These are phyloP conservation scores for Blastocystis sp. DNA, from an alignment of 352 stramenopile genomes.

Conservation along the genomic window DNA sequence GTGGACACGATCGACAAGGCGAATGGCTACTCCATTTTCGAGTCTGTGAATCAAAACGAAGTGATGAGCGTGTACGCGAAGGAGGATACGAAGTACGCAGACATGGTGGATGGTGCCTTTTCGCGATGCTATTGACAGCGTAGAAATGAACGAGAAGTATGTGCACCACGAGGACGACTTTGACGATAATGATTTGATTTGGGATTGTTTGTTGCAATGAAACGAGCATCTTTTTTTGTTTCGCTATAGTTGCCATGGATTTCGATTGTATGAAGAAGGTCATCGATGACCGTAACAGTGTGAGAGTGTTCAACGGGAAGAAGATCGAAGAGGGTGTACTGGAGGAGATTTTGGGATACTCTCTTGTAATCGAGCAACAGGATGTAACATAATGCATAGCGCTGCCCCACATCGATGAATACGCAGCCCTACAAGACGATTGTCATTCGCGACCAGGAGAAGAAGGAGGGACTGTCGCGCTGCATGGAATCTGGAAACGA, in stretches of 20 bases:
- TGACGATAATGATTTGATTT: slow-evolving; percentile 21
- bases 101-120: slow-evolving; percentile 34
- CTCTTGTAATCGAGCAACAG: not conserved
- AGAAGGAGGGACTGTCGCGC: slow-evolving; percentile 18
- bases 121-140: not conserved
- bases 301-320: slow-evolving; percentile 37
- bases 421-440: slow-evolving; percentile 60
- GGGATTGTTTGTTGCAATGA: slow-evolving; percentile 3
- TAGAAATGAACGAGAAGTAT: slow-evolving; percentile 68
- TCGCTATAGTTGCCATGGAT: not conserved
- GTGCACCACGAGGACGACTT: slow-evolving; percentile 37
- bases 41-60: not conserved
- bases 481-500: slow-evolving; percentile 62
- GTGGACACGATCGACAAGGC: slow-evolving; percentile 65
- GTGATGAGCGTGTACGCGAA: slow-evolving; percentile 39
- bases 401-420: slow-evolving; percentile 65
- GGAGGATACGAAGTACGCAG: slow-evolving; percentile 14
- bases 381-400: not conserved
- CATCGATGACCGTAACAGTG: slow-evolving; percentile 54
- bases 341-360: slow-evolving; percentile 57
- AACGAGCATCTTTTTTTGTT: slow-evolving; percentile 30
- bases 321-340: slow-evolving; percentile 34
- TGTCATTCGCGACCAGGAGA: slow-evolving; percentile 45
- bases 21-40: slow-evolving; percentile 47
- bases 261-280: slow-evolving; percentile 52